Conservation (phyloP, 169 alveolate species). For the Plasmodium vivax region DNA sequence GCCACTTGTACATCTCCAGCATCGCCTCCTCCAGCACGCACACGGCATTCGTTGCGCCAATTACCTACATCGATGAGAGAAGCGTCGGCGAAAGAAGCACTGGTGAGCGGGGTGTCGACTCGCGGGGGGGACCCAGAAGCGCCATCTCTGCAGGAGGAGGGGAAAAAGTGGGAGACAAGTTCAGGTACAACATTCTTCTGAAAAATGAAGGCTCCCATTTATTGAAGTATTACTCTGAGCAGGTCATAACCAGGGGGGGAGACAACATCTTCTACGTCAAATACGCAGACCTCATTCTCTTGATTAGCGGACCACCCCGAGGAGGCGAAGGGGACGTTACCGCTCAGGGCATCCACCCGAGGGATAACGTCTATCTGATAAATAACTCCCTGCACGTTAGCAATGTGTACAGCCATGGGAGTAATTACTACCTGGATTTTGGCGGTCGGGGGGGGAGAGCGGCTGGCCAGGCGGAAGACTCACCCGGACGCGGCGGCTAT, state of each 20-base stretch:
- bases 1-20: slow-evolving; percentile 29
- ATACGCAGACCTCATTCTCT: slow-evolving; percentile 19
- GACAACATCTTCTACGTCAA: slow-evolving; percentile 59
- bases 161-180: slow-evolving; percentile 13
- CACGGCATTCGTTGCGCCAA: slow-evolving; percentile 49
- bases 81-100: no score
- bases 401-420: neutral
- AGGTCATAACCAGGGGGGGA: slow-evolving; percentile 56
- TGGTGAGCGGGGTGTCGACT: neutral
- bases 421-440: neutral
- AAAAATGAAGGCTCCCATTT: neutral
- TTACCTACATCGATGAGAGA: slow-evolving; percentile 1
- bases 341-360: neutral
- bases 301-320: neutral
- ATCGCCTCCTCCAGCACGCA: slow-evolving; percentile 59
- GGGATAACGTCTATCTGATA: neutral
- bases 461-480: neutral
- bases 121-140: neutral
- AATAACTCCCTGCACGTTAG: neutral
- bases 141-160: neutral
- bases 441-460: neutral
- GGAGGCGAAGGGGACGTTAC: neutral
- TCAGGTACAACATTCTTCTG: slow-evolving; percentile 2
- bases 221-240: slow-evolving; percentile 12
- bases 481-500: neutral